Evolutionary conservation across 768 basidiomycete genomes (phyloP).

Genomic region (Clavaria fumosa): DNA sequence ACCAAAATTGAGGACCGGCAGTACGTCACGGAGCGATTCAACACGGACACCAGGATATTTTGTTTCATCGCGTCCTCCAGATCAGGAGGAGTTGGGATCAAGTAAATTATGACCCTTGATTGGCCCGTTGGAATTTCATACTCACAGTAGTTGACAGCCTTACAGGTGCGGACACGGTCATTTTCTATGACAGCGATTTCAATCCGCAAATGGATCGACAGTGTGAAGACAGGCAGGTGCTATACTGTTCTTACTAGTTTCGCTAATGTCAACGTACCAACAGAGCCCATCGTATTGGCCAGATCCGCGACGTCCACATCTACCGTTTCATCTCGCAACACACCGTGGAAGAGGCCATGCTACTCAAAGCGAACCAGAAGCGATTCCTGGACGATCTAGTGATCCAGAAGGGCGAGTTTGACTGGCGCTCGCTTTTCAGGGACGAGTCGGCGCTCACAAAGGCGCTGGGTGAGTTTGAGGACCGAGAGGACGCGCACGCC

Average conservation of each 20-base stretch:
- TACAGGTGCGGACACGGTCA: constrained; percentile 85
- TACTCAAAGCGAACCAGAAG: constrained; percentile 97
- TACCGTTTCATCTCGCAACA: constrained; percentile 83
- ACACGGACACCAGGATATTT: constrained; percentile 60
- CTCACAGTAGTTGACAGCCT: constrained; percentile 35
- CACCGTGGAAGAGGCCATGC: constrained; percentile 93
- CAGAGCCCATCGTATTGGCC: constrained; percentile 96
- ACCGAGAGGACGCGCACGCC: constrained; percentile 74
- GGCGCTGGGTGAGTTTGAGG: constrained; percentile 76
- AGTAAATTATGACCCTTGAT: constrained; percentile 32
- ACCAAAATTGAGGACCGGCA: constrained; percentile 92
- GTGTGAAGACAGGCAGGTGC: constrained; percentile 72
- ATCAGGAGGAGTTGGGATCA: constrained; percentile 85
- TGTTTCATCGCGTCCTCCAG: constrained; percentile 82
- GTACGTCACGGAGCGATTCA: constrained; percentile 80
- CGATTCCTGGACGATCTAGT: constrained; percentile 80
- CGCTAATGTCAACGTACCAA: constrained; percentile 1
- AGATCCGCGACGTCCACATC: constrained; percentile 91
- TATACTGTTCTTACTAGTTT: not conserved
- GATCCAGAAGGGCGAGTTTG: constrained; percentile 88
- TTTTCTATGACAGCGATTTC: constrained; percentile 96
- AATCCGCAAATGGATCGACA: constrained; percentile 97
- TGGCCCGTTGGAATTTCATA: too few relatives aligned
- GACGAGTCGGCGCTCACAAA: constrained; percentile 51
- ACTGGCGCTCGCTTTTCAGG: constrained; percentile 76